These are phyloP conservation scores for Mycothermus thermophilus DNA, from an alignment of 495 filamentous ascomycete genomes.

Conservation along the genomic window DNA sequence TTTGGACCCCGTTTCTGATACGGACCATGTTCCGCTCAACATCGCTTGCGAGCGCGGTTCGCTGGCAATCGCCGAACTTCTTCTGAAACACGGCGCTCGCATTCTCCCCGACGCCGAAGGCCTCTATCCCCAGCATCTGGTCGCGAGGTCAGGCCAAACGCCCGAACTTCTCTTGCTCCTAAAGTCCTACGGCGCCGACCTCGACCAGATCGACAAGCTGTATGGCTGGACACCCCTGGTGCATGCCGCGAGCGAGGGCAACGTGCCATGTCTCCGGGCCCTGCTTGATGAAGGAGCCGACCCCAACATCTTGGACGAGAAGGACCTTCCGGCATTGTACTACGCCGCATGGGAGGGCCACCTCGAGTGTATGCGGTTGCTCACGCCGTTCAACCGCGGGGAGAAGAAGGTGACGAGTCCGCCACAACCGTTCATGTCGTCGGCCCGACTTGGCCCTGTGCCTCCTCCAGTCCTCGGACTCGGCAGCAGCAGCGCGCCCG, in stretches of 20 bases:
- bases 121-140: slow-evolving; percentile 92
- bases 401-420: slow-evolving; percentile 16
- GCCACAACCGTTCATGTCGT: slow-evolving; percentile 16
- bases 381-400: slow-evolving; percentile 42
- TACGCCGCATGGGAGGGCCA: slow-evolving; percentile 98
- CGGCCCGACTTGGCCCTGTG: slow-evolving; percentile 19
- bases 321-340: slow-evolving; percentile 87
- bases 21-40: slow-evolving; percentile 88
- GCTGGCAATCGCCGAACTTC: slow-evolving; percentile 62
- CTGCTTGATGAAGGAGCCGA: slow-evolving; percentile 64
- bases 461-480: too few relatives aligned
- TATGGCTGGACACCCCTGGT: slow-evolving; percentile 96
- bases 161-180: slow-evolving; percentile 66
- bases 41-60: slow-evolving; percentile 89
- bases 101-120: slow-evolving; percentile 90
- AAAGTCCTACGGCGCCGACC: slow-evolving; percentile 74
- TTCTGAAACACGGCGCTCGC: slow-evolving; percentile 61
- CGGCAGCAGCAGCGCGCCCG: slow-evolving; percentile 36
- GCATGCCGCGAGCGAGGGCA: slow-evolving; percentile 92
- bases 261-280: slow-evolving; percentile 68
- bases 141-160: slow-evolving; percentile 75
- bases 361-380: slow-evolving; percentile 80
- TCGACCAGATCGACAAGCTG: slow-evolving; percentile 84
- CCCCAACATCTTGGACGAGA: slow-evolving; percentile 71
- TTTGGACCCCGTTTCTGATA: slow-evolving; percentile 66